Percentiles rank a stretch among this genome's conserved stretches.
Conservation (phyloP, 805 yeast species). For the Scheffersomyces coipomensis region DNA sequence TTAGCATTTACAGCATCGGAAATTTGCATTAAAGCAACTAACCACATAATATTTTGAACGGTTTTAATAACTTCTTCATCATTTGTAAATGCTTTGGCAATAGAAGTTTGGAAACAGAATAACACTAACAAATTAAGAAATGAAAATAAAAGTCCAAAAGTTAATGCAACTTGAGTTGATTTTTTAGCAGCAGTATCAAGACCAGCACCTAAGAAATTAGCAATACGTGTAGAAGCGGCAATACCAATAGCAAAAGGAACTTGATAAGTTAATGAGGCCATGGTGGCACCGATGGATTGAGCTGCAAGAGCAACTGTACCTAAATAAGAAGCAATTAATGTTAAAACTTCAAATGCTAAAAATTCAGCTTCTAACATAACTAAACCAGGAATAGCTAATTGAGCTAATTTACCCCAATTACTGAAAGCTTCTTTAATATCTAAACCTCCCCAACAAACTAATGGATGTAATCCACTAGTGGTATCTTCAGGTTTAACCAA, state of each 20-base stretch:
- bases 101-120: slow-evolving; percentile 28
- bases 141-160: slow-evolving; percentile 36
- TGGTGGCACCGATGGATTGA: slow-evolving; percentile 37
- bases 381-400: slow-evolving; percentile 53
- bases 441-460: slow-evolving; percentile 47
- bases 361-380: slow-evolving; percentile 62
- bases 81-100: slow-evolving; percentile 51
- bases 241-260: slow-evolving; percentile 59
- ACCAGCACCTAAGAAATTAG: slow-evolving; percentile 54
- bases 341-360: slow-evolving; percentile 55
- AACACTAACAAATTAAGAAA: slow-evolving; percentile 29
- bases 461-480: slow-evolving; percentile 49
- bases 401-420: slow-evolving; percentile 44
- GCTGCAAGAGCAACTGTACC: slow-evolving; percentile 56
- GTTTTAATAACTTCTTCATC: slow-evolving; percentile 56
- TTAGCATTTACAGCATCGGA: slow-evolving; percentile 69
- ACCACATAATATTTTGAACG: slow-evolving; percentile 54
- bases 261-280: slow-evolving; percentile 59
- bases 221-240: slow-evolving; percentile 57
- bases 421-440: slow-evolving; percentile 36
- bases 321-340: slow-evolving; percentile 52
- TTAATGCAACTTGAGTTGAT: slow-evolving; percentile 34
- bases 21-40: slow-evolving; percentile 67
- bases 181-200: slow-evolving; percentile 32
- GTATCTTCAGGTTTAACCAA: slow-evolving; percentile 39